These are phyloP conservation scores for Rhizopus delemar DNA, from an alignment of 371 early-diverging fungal species.

Conservation along the genomic window DNA sequence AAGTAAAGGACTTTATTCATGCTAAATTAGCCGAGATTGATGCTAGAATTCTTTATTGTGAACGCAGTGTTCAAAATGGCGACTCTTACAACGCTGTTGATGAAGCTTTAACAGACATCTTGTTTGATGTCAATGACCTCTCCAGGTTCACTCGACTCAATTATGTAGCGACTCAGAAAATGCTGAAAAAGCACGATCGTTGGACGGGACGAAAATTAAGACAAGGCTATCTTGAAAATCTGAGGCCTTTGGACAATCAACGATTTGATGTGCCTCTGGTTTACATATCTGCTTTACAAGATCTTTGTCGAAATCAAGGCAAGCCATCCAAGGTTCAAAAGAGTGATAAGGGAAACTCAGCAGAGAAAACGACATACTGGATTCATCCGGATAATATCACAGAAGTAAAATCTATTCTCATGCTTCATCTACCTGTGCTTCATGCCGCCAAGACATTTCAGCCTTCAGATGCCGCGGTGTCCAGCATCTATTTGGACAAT, in stretches of 20 bases:
- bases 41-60: slow-evolving; percentile 76
- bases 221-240: slow-evolving; percentile 19
- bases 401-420: slow-evolving; percentile 87
- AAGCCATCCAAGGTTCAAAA: slow-evolving; percentile 26
- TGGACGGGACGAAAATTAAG: slow-evolving; percentile 27
- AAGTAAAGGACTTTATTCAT: slow-evolving; percentile 56
- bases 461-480: slow-evolving; percentile 28
- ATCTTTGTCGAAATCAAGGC: slow-evolving; percentile 26
- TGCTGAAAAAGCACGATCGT: slow-evolving; percentile 91
- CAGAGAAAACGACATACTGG: slow-evolving; percentile 73
- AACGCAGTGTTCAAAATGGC: slow-evolving; percentile 31
- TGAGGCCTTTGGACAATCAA: slow-evolving; percentile 29
- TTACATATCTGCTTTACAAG: slow-evolving; percentile 32
- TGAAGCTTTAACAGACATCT: slow-evolving; percentile 30
- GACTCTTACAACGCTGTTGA: slow-evolving; percentile 54
- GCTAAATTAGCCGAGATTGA: slow-evolving; percentile 81
- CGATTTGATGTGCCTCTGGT: slow-evolving; percentile 30
- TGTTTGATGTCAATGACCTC: slow-evolving; percentile 80
- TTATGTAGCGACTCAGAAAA: slow-evolving; percentile 91
- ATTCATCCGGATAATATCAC: slow-evolving; percentile 96
- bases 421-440: slow-evolving; percentile 92
- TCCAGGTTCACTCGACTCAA: slow-evolving; percentile 90
- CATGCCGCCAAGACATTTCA: slow-evolving; percentile 23
- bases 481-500: slow-evolving; percentile 32
- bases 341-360: slow-evolving; percentile 28